phyloP scores from a whole-genome alignment of 176 grass and related monocot genomes.

The Cymbopogon citratus region DNA sequence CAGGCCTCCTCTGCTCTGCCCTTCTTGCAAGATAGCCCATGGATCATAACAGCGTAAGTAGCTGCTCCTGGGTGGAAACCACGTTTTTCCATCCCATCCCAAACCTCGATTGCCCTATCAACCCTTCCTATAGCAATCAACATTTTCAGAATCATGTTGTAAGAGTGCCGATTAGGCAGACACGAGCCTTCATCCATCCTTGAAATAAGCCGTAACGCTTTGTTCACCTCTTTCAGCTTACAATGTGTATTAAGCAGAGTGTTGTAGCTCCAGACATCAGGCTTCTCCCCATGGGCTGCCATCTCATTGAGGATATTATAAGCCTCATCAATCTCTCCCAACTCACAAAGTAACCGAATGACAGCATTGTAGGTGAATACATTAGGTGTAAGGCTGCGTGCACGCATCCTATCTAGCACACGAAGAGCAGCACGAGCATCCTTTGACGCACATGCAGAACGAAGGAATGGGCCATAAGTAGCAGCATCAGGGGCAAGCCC shows the following conservation, averaged over 20 bases:
- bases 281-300: conserved; percentile 38
- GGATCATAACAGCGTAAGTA: conserved; percentile 82
- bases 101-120: conserved; percentile 62
- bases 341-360: conserved; percentile 55
- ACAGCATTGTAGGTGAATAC: conserved; percentile 78
- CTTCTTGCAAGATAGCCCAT: conserved; percentile 77
- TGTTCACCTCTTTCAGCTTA: conserved; percentile 72
- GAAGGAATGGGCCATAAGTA: conserved; percentile 67
- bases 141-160: conserved; percentile 91
- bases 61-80: conserved; percentile 61
- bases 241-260: conserved; percentile 63
- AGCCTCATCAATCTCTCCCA: conserved; percentile 60
- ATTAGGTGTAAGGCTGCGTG: conserved; percentile 53
- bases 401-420: conserved; percentile 71
- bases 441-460: conserved; percentile 48
- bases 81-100: conserved; percentile 82
- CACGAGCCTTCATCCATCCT: conserved; percentile 75
- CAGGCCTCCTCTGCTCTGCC: conserved; percentile 69
- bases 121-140: conserved; percentile 60
- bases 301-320: conserved; percentile 84
- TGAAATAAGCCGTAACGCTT: conserved; percentile 54
- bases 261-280: conserved; percentile 84
- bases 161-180: conserved; percentile 53
- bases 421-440: conserved; percentile 49
- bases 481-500: conserved; percentile 53